These are phyloP conservation scores for Umbelopsis isabellina DNA, from an alignment of 192 early-diverging fungal genomes.

Conservation along the genomic window DNA sequence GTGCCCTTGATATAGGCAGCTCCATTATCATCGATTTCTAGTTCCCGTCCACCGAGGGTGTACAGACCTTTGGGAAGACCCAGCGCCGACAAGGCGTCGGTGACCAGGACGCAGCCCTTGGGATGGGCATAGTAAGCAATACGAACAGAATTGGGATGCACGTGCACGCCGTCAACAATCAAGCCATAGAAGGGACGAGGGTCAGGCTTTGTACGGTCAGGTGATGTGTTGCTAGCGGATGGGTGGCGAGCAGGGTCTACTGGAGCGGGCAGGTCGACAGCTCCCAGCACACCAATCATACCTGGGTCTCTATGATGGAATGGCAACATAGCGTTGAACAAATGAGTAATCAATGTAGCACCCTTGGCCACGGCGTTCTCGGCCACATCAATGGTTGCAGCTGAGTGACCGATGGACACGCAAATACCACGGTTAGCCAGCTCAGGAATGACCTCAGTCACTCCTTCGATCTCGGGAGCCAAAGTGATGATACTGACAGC, in stretches of 20 bases:
- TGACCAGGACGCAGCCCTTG: constrained; percentile 74
- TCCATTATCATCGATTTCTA: constrained; percentile 39
- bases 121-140: constrained; percentile 85
- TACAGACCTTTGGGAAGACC: constrained; percentile 73
- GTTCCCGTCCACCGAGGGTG: constrained; percentile 50
- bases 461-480: constrained; percentile 78
- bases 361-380: constrained; percentile 63
- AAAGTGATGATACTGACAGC: constrained; percentile 74
- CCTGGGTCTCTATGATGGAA: constrained; percentile 91
- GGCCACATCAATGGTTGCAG: constrained; percentile 64
- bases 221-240: constrained; percentile 30
- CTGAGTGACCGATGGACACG: constrained; percentile 71
- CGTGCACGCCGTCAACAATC: constrained; percentile 85
- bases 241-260: constrained; percentile 26
- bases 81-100: constrained; percentile 80
- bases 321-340: constrained; percentile 86
- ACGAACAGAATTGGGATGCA: constrained; percentile 78
- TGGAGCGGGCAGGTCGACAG: constrained; percentile 40
- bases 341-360: constrained; percentile 76
- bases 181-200: constrained; percentile 81
- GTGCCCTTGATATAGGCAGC: constrained; percentile 78
- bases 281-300: constrained; percentile 76
- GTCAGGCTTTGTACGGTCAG: constrained; percentile 36
- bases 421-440: constrained; percentile 66
- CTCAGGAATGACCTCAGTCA: constrained; percentile 65